Percentiles rank a stretch among this genome's conserved stretches.
Conservation (phyloP, 441 rosid species). For the Viola pubescens region DNA sequence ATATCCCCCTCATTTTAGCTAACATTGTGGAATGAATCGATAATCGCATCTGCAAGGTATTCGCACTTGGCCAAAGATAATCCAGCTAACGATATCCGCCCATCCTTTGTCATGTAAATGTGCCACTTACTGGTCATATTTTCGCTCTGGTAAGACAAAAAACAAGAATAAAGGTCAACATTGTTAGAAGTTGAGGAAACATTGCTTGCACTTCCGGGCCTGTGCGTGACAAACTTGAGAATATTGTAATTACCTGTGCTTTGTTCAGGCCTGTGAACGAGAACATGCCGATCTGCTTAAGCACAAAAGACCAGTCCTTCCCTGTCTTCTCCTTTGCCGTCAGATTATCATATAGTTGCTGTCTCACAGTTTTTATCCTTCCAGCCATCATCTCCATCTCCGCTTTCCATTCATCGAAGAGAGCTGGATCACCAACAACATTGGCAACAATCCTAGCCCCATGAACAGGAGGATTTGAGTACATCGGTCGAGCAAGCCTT, state of each 20-base stretch:
- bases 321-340: slow-evolving; percentile 71
- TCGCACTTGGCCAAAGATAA: slow-evolving; percentile 82
- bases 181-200: background rate
- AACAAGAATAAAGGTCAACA: background rate
- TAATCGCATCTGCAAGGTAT: slow-evolving; percentile 77
- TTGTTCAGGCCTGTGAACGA: slow-evolving; percentile 88
- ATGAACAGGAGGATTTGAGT: slow-evolving; percentile 92
- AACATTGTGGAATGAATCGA: slow-evolving; percentile 73
- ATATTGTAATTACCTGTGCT: slow-evolving; percentile 51
- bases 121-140: slow-evolving; percentile 95
- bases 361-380: slow-evolving; percentile 84
- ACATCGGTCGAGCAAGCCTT: slow-evolving; percentile 93
- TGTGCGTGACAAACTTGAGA: background rate
- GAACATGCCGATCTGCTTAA: slow-evolving; percentile 97
- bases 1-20: slow-evolving; percentile 28
- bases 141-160: slow-evolving; percentile 48
- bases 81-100: slow-evolving; percentile 88
- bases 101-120: slow-evolving; percentile 92
- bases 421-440: slow-evolving; percentile 73
- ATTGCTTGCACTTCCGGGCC: background rate
- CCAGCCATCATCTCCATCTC: slow-evolving; percentile 99
- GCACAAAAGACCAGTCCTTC: slow-evolving; percentile 88
- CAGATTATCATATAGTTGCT: slow-evolving; percentile 62
- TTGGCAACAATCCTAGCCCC: slow-evolving; percentile 92
- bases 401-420: slow-evolving; percentile 79